Evolutionary conservation across 176 grass and related monocot species (phyloP), one percentile per base, ranked within the genome.

Genomic region (Neostapfia colusana): DNA sequence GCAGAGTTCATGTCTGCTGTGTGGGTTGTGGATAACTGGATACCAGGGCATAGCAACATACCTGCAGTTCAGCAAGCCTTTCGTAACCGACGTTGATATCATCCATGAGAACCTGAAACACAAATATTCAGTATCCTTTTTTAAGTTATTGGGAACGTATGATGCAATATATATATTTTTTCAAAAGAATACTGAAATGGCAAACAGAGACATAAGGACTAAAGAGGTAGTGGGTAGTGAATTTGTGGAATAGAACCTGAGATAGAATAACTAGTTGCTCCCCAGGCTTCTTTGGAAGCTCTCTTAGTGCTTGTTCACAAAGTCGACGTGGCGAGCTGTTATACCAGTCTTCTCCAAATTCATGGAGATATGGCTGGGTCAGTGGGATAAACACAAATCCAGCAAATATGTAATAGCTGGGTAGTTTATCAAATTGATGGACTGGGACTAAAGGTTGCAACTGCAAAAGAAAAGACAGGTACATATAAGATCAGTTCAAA

Each of bases 331-430:
- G 95, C 3, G 95, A 98, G 81, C 45, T 69, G 55, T 98, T 98
- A 82, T 94, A 98, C 95, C 91, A 98, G 79, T 98, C 95, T 53
- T 93, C 95, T 72, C 95, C 95, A 88, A 88, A 94, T 73, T 98
- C 95, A 80, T 98, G 95, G 81, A 98, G 95, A 79, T 98, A 98
- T 72, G 95, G 95, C 72, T 94, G 95, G 76, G 91, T 92, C 26
- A 98, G 86, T 21, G 91, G 95, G 64, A 94, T 80, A 80, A 98
- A 98, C 41, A 98, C 82, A 65, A 98, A 89, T 80, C 95, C 95
- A 66, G 91, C 89, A 76, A 98, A 98, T 27, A 98, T 98, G 78
- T 94, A 98, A 65, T 94, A 98, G 76, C 91, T 94, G 59, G 95
- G 95, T 65, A 98, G 73, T 70, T 90, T 85, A 84, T 98, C 91